Evolutionary conservation across 371 early-diverging fungal species (phyloP).

Genomic region (Apophysomyces trapeziformis): DNA sequence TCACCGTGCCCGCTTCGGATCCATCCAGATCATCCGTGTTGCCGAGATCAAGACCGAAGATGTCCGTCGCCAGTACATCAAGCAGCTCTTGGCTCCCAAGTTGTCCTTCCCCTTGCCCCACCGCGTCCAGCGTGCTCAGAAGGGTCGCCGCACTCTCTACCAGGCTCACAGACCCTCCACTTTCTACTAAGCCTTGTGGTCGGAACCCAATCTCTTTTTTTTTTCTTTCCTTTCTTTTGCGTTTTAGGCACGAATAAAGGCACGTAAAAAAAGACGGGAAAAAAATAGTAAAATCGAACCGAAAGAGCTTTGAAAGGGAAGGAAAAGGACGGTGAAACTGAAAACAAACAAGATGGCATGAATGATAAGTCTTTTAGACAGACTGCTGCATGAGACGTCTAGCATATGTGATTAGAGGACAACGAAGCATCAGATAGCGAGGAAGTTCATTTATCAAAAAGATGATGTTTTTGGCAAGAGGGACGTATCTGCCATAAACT

Average conservation of each 20-base stretch:
- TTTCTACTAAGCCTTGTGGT: slow-evolving; percentile 62
- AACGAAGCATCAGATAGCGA: too few relatives aligned
- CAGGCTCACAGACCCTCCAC: slow-evolving; percentile 93
- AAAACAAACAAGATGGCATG: too few relatives aligned
- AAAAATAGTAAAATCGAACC: too few relatives aligned
- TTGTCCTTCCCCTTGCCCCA: slow-evolving; percentile 99
- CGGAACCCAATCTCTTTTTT: neutral
- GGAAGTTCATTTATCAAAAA: too few relatives aligned
- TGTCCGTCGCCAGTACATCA: slow-evolving; percentile 97
- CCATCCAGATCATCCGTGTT: slow-evolving; percentile 98
- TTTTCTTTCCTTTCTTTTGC: neutral
- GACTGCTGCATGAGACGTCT: too few relatives aligned
- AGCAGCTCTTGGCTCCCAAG: slow-evolving; percentile 87
- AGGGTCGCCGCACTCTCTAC: slow-evolving; percentile 77
- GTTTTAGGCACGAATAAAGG: slow-evolving; percentile 5
- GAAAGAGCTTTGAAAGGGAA: too few relatives aligned
- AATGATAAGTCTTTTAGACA: too few relatives aligned
- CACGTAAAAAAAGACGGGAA: neutral
- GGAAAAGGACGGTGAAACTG: too few relatives aligned
- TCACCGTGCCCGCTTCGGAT: slow-evolving; percentile 98
- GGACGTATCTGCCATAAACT: too few relatives aligned
- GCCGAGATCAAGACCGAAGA: slow-evolving; percentile 88
- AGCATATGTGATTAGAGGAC: too few relatives aligned
- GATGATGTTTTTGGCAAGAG: too few relatives aligned
- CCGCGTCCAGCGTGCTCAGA: slow-evolving; percentile 83